Evolutionary conservation across 1,139 yeast species (phyloP), one percentile per base, ranked within the genome.

Genomic region (Suhomyces chickasaworum): DNA sequence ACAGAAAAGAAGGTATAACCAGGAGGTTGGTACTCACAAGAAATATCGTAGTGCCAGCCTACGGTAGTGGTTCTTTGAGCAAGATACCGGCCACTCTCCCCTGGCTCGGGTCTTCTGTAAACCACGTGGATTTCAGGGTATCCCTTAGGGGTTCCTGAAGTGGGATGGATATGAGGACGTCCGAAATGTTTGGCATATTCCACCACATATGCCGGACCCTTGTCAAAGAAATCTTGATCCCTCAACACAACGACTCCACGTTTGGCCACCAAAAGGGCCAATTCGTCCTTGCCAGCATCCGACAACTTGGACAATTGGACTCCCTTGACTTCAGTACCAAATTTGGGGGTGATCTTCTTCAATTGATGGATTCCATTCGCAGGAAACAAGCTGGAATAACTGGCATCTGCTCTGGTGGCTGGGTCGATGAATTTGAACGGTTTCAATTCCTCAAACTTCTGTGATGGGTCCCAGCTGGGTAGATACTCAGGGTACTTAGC

Each of bases 321-420:
- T 1, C 64, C 68, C 4, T 50, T 45, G 35, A 85, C 68, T 59
- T 81, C 88, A 21, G 85, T 72, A 13, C 91, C 91, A 46, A 86
- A 68, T 61, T 81, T 83, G 41, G 90, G 91, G 5, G 86, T 76
- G 51, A 83, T 58, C 31, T 64, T 64, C 54, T 69, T 72, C 22
- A 63, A 1, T 42, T 52, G n/a, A 35, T 50, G 23, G 40, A 12
- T n/a, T 15, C 37, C 7, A 13, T 40, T 5, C 46, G 46, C 30
- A 8, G 77, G 74, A 51, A 82, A 75, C 51, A 85, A 71, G 53
- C 75, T 75, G 34, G 75, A 72, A 49, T 80, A 74, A 1, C 66
- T 58, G 12, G 79, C 75, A 56, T 83, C 86, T 10, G 85, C 89
- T 49, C 71, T 68, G 29, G 68, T 59, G 3, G 83, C 88, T 29